Percentiles rank a stretch among this genome's conserved stretches.
phyloP scores from a whole-genome alignment of 257 asterid genomes.

The Parsonsia alboflavescens region DNA sequence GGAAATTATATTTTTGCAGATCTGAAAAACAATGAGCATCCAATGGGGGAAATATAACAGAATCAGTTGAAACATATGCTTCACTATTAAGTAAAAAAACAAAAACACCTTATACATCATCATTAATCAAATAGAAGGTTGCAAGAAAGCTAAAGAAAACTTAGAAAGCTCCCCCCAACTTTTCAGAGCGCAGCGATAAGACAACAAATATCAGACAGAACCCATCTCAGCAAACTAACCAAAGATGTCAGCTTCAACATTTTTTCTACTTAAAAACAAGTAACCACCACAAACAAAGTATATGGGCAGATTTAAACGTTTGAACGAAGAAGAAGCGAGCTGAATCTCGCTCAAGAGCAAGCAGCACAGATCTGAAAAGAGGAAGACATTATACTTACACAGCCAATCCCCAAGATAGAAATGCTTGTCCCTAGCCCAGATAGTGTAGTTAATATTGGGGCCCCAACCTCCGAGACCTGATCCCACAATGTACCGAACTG shows the following conservation, averaged over 20 bases:
- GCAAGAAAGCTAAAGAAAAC: background rate
- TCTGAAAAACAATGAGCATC: background rate
- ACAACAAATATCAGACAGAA: background rate
- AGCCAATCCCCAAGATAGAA: conserved; percentile 64
- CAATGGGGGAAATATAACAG: background rate
- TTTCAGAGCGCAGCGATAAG: background rate
- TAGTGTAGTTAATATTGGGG: conserved; percentile 42
- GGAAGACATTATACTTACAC: conserved; percentile 22
- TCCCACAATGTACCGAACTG: conserved; percentile 1
- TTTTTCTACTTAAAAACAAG: background rate
- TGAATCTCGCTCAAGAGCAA: background rate
- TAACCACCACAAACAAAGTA: background rate
- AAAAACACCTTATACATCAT: background rate
- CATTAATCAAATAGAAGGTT: background rate
- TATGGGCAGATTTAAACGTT: background rate
- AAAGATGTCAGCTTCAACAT: background rate
- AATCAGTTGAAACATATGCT: background rate
- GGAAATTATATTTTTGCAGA: background rate
- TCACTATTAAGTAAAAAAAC: background rate
- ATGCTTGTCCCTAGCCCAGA: conserved; percentile 46
- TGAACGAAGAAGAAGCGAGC: background rate
- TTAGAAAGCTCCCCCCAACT: background rate
- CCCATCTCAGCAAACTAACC: background rate
- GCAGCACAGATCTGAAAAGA: conserved; percentile 5
- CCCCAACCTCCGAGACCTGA: conserved; percentile 34